Base-by-base conservation (phyloP, 2,329 filamentous ascomycete genomes). In the Clarireedia sp. region DNA sequence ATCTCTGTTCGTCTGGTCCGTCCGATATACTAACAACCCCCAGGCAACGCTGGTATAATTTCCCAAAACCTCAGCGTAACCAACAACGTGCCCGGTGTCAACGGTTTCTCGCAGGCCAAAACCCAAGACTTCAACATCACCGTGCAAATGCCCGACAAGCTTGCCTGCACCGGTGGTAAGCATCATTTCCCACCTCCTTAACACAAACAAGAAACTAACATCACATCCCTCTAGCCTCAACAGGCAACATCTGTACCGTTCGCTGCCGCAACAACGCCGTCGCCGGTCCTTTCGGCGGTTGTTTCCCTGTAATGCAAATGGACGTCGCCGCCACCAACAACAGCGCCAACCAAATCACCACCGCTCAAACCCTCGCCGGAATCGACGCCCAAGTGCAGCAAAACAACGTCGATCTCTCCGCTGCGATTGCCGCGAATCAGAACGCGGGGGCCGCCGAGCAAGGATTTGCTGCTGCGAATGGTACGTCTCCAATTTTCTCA, bases 51-150 rank as follows among this genome's bases (percentile, higher is more conserved):
- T 23, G 75, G 73, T 21, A 67, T 73, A 48, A 73, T 74, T 56
- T 73, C 72, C 48, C 71, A 75, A 53, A 74, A 74, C 21, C 68
- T 83, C 29, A 74, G 72, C 8, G 78, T 85, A 5, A 72, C 74
- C 54, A 78, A 84, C 69, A 83, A 83, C 56, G 74, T 83, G 8
- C 80, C 80, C 1, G 80, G 81, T 14, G 64, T 67, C 41, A 82
- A 82, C 55, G 80, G 80, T 14, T 73, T 83, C 55, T 81, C 78
- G 0, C 78, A 81, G 62, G 21, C 17, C 41, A 45, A 45, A 23
- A 45, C 41, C 21, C 41, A 45, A 62, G 70, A 78, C n/a, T 82
- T 84, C 64, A 75, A 76, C 60, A 76, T 85, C 60, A 78, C 75
- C 3, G 74, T 81, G 8, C 70, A 71, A 48, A 74, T 82, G 76